phyloP scores from a whole-genome alignment of 1,284 basidiomycete species.

The Porphyrellus sp. region DNA sequence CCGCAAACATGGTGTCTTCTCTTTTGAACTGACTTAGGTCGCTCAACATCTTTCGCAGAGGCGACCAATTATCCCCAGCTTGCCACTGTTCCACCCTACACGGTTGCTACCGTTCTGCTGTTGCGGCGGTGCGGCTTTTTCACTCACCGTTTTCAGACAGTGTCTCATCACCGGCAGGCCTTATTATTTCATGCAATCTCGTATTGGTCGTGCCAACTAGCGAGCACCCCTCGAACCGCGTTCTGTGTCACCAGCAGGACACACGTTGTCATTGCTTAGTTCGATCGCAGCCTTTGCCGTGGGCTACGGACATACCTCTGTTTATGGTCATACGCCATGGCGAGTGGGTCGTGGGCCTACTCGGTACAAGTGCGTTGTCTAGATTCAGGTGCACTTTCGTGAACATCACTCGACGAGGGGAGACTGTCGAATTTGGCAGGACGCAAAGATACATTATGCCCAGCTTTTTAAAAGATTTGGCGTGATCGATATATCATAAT shows the following conservation, averaged over 20 bases:
- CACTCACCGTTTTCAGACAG: conserved; percentile 71
- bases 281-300: conserved; percentile 74
- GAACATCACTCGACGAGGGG: no score
- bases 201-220: conserved; percentile 42
- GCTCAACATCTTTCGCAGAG: no score
- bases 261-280: conserved; percentile 75
- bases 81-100: conserved; percentile 81
- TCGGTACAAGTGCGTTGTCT: no score
- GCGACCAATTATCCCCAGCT: no score
- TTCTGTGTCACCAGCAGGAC: conserved; percentile 73
- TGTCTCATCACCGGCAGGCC: no score
- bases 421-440: no score
- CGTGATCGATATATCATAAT: no score
- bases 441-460: no score
- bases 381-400: no score
- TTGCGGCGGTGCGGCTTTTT: conserved; percentile 55
- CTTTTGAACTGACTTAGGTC: conserved; percentile 80
- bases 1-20: conserved; percentile 65
- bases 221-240: conserved; percentile 59
- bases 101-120: conserved; percentile 68
- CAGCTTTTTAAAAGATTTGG: no score
- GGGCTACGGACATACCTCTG: conserved; percentile 70
- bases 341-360: no score
- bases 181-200: conserved; percentile 51
- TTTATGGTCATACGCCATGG: conserved; percentile 80